Base-by-base conservation (phyloP, 108 stramenopile genomes). In the Pseudonitzschia pungens region DNA sequence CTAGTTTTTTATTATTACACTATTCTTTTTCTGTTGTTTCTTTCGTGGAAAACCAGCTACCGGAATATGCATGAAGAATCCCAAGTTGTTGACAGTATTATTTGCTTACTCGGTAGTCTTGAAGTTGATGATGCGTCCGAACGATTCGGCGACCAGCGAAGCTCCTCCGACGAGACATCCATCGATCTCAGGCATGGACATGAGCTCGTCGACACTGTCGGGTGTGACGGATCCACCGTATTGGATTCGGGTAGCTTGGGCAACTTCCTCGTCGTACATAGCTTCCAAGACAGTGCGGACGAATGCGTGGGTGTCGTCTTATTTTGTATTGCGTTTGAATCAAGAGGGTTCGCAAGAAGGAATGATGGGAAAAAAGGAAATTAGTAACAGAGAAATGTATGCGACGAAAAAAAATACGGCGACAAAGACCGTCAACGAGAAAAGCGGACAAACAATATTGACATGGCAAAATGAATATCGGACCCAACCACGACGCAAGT, bases 111-210 rank as follows among this genome's bases (percentile, higher is more conserved):
- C 70, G 36, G 22, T 31, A 7, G 53, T 58, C 41, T 77, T n/a
- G 59, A 88, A 97, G 86, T 92, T 91, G 73, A 96, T 88, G 74
- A 98, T 98, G 56, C 96, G 92, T 11, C 85, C 89, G 72, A 98
- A 98, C 73, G 92, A 90, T 15, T 86, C 86, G 12, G 80, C 84
- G 68, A 85, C 90, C 45, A 98, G 84, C 3, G 94, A 94, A 0
- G 98, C 98, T 50, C 98, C 98, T 60, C 98, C 98, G 22, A 98
- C 98, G n/a, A 98, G 84, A 60, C 90, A 88, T 51, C 98, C 98
- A 80, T 98, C 97, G 83, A 98, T 97, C 83, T 98, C 96, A 1
- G 94, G 92, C 83, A 83, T 73, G 58, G 81, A 84, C 91, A 97
- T 90, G 65, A 98, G 81, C 53, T 86, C 96, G 70, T 97, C 93